A percentile compares a stretch with the other conserved stretches of the same genome.
Conservation (phyloP, 2,329 filamentous ascomycete genomes). For the Diaporthe citriasiana region DNA sequence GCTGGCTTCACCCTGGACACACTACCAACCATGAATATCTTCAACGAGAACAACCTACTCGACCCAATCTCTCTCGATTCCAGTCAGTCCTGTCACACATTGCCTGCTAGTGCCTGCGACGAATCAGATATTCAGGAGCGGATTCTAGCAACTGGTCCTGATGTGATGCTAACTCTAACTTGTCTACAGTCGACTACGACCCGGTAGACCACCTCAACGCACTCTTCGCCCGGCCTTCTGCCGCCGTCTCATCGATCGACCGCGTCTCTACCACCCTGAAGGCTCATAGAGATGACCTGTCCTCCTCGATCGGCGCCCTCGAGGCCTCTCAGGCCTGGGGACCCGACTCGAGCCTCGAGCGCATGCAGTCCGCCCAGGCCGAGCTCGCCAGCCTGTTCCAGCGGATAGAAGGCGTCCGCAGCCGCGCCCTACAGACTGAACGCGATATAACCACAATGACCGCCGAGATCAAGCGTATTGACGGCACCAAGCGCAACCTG, state of each 20-base stretch:
- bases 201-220: constrained; percentile 93
- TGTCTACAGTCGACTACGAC: constrained; percentile 80
- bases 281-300: constrained; percentile 84
- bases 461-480: constrained; percentile 96
- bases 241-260: constrained; percentile 82
- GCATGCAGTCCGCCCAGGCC: constrained; percentile 90
- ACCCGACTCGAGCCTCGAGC: constrained; percentile 87
- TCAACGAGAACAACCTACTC: constrained; percentile 40
- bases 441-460: constrained; percentile 98
- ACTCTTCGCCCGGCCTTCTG: constrained; percentile 91
- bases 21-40: constrained; percentile 39
- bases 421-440: constrained; percentile 91
- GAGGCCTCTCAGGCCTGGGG: constrained; percentile 85
- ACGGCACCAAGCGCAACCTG: constrained; percentile 96
- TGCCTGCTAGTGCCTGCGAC: not conserved
- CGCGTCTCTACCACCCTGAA: constrained; percentile 81
- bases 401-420: constrained; percentile 94
- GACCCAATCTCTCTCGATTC: constrained; percentile 44
- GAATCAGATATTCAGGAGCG: too few relatives aligned
- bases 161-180: constrained; percentile 31
- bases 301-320: constrained; percentile 80
- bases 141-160: constrained; percentile 8
- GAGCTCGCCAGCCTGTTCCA: constrained; percentile 92
- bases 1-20: not conserved
- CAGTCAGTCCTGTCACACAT: constrained; percentile 40